Evolutionary conservation across 1,284 basidiomycete genomes (phyloP), one percentile per base, ranked within the genome.

Genomic region (Leccinum griseonigrum): DNA sequence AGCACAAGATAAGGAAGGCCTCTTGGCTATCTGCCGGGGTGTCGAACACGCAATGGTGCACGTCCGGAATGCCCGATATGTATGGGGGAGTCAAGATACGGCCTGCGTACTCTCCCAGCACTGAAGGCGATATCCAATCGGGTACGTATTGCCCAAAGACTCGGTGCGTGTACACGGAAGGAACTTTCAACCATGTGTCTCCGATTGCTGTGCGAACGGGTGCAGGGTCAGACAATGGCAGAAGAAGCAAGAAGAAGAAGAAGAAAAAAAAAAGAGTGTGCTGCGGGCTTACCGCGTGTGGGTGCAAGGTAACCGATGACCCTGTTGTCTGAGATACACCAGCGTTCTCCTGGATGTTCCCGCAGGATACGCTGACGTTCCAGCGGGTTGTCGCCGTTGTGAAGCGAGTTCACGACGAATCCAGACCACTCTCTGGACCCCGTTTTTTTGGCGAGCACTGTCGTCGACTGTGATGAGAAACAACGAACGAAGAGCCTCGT

Each of bases 251-350:
- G 18, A 38, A 38, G 36, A 38, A 52, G 57, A 60, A 51, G 26
- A 7, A 22, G 4, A 7, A 11, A 22, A 29, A n/a, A 29, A 52
- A 52, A 52, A 54, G 34, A 29, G 54, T 7, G 34, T 46, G 55
- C 38, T 62, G 66, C 58, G 58, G 64, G 66, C 76, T 64, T 69
- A 86, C 87, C 85, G 77, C 87, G 78, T 54, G 87, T 89, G 48
- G 86, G 86, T 48, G 84, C 84, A 50, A 89, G 78, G 63, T 83
- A 86, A 22, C 87, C 87, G 18, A 89, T 72, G 52, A 90, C 81
- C 64, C 87, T 79, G 63, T 83, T 74, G 57, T 85, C 76, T 50
- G 77, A 60, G 38, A 86, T 69, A 64, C 79, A 83, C 54, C 81
- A 75, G 1, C 66, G 66, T 70, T 90, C 87, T 40, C 77, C 81